Conservation (phyloP, 2,329 filamentous ascomycete species). For the Exophiala xenobiotica region DNA sequence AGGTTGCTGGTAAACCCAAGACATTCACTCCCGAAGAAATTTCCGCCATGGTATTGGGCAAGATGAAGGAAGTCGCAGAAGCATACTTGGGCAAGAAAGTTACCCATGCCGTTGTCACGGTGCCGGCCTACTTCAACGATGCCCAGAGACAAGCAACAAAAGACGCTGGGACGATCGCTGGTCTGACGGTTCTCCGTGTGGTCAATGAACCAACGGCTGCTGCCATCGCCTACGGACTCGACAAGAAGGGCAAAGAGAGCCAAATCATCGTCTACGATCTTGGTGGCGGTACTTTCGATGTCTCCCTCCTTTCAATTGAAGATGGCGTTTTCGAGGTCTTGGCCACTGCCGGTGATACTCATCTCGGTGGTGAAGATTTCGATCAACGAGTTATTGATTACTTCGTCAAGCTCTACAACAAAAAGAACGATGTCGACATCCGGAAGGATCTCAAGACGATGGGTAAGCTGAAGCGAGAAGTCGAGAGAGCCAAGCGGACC, state of each 20-base stretch:
- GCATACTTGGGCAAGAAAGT: constrained; percentile 61
- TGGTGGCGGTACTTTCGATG: constrained; percentile 92
- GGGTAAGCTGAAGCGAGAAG: constrained; percentile 99
- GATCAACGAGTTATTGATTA: constrained; percentile 96
- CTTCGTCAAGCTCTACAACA: constrained; percentile 98
- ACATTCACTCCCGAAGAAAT: constrained; percentile 67
- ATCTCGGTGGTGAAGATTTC: constrained; percentile 98
- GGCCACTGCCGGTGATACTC: constrained; percentile 93
- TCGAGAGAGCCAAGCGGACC: constrained; percentile 98
- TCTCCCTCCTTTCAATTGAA: constrained; percentile 87
- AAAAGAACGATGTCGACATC: constrained; percentile 91
- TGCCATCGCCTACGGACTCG: constrained; percentile 89
- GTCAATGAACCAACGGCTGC: constrained; percentile 96
- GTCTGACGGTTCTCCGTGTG: constrained; percentile 91
- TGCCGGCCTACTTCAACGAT: constrained; percentile 98
- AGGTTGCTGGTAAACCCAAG: constrained; percentile 59
- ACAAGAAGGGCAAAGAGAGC: constrained; percentile 79
- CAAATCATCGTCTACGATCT: constrained; percentile 93
- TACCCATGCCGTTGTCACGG: constrained; percentile 75
- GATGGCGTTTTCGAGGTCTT: constrained; percentile 92
- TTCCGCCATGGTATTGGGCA: constrained; percentile 64
- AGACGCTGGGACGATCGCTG: constrained; percentile 88
- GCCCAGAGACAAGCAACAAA: constrained; percentile 96
- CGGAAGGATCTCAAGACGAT: constrained; percentile 95
- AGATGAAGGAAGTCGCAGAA: constrained; percentile 68